A percentile compares a stretch with the other conserved stretches of the same genome.
Conservation (phyloP, 2,329 filamentous ascomycete genomes). For the Aspergillus puulaauensis region DNA sequence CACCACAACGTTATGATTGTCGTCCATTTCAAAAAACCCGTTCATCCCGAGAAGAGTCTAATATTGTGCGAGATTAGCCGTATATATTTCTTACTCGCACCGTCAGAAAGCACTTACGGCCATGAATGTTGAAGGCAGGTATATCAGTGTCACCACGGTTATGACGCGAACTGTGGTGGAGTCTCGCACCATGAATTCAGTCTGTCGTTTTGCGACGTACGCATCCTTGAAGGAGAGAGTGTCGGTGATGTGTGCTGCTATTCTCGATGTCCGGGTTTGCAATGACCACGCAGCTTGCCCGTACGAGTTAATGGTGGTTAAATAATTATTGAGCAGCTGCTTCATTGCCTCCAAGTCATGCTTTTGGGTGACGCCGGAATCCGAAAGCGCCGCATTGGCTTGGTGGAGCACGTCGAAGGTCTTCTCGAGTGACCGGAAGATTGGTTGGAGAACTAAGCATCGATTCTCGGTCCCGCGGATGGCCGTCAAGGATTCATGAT, state of each 20-base stretch:
- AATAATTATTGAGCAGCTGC: slow-evolving; percentile 21
- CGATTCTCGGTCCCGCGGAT: slow-evolving; percentile 21
- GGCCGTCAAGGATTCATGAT: slow-evolving; percentile 18
- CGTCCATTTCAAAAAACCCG: slow-evolving; percentile 37
- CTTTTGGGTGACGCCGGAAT: slow-evolving; percentile 1
- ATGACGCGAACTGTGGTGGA: slow-evolving; percentile 27
- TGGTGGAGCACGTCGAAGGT: slow-evolving; percentile 13
- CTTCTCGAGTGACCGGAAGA: slow-evolving; percentile 17
- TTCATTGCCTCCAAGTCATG: slow-evolving; percentile 4
- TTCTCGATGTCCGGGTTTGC: slow-evolving; percentile 18
- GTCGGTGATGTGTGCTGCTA: slow-evolving; percentile 21
- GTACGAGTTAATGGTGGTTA: slow-evolving; percentile 14
- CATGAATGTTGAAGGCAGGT: slow-evolving; percentile 38
- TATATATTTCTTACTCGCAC: no score
- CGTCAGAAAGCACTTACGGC: slow-evolving; percentile 25
- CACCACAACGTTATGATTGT: slow-evolving; percentile 28
- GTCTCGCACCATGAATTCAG: slow-evolving; percentile 24
- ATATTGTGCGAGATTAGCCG: background rate
- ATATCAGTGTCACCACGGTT: slow-evolving; percentile 31
- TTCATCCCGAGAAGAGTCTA: slow-evolving; percentile 46
- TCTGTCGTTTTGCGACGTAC: slow-evolving; percentile 19
- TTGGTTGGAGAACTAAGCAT: slow-evolving; percentile 20
- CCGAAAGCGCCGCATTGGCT: slow-evolving; percentile 7
- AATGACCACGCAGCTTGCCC: slow-evolving; percentile 19
- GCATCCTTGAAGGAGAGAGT: slow-evolving; percentile 24